These are phyloP conservation scores for Dryas alaskensis DNA, from an alignment of 306 rosid genomes.

Conservation along the genomic window DNA sequence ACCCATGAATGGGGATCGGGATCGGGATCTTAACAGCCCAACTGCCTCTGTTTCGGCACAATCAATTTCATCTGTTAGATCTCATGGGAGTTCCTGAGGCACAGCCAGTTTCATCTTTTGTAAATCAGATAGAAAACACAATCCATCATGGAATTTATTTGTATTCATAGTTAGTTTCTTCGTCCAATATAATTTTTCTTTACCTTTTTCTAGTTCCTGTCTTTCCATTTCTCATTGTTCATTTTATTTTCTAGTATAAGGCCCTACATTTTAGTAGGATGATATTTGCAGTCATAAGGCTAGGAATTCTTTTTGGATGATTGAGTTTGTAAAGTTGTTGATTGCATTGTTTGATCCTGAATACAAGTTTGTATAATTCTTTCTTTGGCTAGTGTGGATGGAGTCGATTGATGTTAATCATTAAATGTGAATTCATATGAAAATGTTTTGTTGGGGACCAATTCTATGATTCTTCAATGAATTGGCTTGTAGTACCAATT, in stretches of 20 bases:
- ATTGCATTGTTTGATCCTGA: slow-evolving; percentile 36
- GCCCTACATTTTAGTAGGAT: slow-evolving; percentile 18
- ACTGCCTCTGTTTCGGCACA: slow-evolving; percentile 97
- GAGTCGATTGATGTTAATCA: background rate
- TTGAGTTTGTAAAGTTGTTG: slow-evolving; percentile 49
- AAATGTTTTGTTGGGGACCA: too few relatives aligned
- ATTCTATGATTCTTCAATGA: too few relatives aligned
- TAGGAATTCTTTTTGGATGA: slow-evolving; percentile 24
- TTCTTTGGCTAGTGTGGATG: slow-evolving; percentile 32
- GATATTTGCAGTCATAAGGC: slow-evolving; percentile 25
- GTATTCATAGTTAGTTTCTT: slow-evolving; percentile 16
- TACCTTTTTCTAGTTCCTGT: slow-evolving; percentile 14
- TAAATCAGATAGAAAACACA: slow-evolving; percentile 34
- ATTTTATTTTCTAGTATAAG: slow-evolving; percentile 14
- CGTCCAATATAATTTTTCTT: slow-evolving; percentile 17
- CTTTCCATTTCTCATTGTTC: background rate
- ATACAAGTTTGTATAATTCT: slow-evolving; percentile 38
- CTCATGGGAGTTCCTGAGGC: slow-evolving; percentile 79
- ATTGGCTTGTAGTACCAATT: too few relatives aligned
- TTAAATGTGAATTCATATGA: background rate
- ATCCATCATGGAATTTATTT: slow-evolving; percentile 27
- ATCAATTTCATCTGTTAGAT: slow-evolving; percentile 86
- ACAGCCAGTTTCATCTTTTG: slow-evolving; percentile 28
- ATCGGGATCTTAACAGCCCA: slow-evolving; percentile 84
- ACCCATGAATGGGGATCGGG: slow-evolving; percentile 77